Conservation (phyloP, 2,329 filamentous ascomycete genomes). For the Rhinocladiella mackenziei region DNA sequence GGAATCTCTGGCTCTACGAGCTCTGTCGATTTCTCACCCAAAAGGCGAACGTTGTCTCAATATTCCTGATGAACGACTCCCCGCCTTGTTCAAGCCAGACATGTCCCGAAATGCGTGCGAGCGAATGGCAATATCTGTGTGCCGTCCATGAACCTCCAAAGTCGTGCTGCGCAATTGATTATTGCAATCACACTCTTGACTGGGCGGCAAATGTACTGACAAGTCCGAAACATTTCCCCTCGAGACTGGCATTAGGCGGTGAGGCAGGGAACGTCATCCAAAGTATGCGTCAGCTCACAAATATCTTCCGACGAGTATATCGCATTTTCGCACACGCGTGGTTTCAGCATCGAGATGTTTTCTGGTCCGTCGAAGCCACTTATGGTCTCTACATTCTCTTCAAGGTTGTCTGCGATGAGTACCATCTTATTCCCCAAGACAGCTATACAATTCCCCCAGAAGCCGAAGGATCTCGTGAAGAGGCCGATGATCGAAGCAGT, state of each 20-base stretch:
- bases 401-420: conserved; percentile 92
- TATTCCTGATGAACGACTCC: conserved; percentile 85
- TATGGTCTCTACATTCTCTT: conserved; percentile 95
- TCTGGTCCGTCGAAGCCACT: conserved; percentile 86
- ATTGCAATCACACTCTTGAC: conserved; percentile 97
- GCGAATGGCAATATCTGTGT: conserved; percentile 98
- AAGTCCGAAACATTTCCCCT: conserved; percentile 91
- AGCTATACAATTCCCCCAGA: conserved; percentile 94
- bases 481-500: conserved; percentile 6
- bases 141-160: conserved; percentile 96
- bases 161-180: conserved; percentile 96
- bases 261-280: conserved; percentile 40
- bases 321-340: conserved; percentile 97
- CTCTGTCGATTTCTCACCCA: conserved; percentile 93
- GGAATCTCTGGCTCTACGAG: conserved; percentile 93
- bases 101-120: conserved; percentile 97
- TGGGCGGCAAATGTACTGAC: conserved; percentile 95
- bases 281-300: conserved; percentile 69
- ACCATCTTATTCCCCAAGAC: conserved; percentile 82
- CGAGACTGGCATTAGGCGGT: conserved; percentile 62
- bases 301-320: conserved; percentile 90
- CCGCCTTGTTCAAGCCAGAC: conserved; percentile 85
- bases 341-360: conserved; percentile 94
- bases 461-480: conserved; percentile 72
- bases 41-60: conserved; percentile 87